These are phyloP conservation scores for Leccinum barrowsii DNA, from an alignment of 768 basidiomycete genomes.

Conservation along the genomic window DNA sequence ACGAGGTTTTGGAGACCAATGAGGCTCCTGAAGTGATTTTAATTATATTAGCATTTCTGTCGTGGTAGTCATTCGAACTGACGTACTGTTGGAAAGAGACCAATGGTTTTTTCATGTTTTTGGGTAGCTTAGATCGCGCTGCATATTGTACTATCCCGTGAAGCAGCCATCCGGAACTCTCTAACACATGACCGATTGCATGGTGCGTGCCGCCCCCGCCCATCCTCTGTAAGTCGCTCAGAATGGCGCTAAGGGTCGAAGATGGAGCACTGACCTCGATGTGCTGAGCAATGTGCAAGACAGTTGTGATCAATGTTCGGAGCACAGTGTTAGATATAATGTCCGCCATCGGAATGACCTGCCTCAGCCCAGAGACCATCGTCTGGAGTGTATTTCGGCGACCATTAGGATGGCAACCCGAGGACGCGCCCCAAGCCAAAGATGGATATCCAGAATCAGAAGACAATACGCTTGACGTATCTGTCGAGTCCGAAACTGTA, in stretches of 20 bases:
- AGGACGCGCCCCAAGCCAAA: neutral
- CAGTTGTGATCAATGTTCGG: conserved; percentile 7
- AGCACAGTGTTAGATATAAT: conserved; percentile 1
- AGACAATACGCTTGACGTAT: neutral
- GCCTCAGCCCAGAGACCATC: conserved; percentile 5
- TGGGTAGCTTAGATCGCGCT: neutral
- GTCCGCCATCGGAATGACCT: conserved; percentile 7
- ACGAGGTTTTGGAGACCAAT: conserved; percentile 6
- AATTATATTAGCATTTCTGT: neutral
- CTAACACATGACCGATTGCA: conserved; percentile 9
- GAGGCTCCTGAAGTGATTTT: conserved; percentile 5
- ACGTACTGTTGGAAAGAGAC: conserved; percentile 5
- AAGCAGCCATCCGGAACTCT: conserved; percentile 13
- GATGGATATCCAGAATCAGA: neutral
- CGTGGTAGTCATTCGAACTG: too few relatives aligned
- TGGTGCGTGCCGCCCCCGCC: conserved; percentile 14
- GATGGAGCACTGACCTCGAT: conserved; percentile 6
- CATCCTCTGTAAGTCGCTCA: conserved; percentile 1
- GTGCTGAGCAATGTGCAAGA: conserved; percentile 3
- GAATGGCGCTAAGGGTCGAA: neutral
- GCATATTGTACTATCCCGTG: conserved; percentile 7
- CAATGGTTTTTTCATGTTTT: conserved; percentile 4
- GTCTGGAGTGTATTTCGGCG: neutral
- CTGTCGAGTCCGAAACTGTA: neutral
- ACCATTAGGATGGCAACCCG: conserved; percentile 2